Evolutionary conservation across 306 rosid species (phyloP).

Genomic region (Vigna trinervia): DNA sequence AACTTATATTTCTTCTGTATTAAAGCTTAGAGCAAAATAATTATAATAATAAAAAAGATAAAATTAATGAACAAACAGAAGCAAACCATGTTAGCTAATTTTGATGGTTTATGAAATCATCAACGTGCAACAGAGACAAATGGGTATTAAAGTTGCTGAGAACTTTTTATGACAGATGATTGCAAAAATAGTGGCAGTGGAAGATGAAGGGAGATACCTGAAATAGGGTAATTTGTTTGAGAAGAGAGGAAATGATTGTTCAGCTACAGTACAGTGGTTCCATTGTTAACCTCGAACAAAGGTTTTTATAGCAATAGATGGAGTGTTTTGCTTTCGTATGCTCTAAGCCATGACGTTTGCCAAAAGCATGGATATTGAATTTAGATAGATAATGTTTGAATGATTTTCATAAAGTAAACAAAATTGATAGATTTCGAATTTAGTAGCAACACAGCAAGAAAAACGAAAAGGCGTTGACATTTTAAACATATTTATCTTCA

Average conservation of each 20-base stretch:
- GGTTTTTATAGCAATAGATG: slow-evolving; percentile 6
- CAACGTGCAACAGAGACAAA: background rate
- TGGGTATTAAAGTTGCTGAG: background rate
- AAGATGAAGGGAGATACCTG: slow-evolving; percentile 27
- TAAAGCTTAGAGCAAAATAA: background rate
- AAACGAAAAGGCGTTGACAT: background rate
- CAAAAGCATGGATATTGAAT: slow-evolving; percentile 1
- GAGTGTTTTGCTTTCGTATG: background rate
- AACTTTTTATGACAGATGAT: background rate
- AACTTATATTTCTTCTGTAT: background rate
- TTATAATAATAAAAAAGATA: background rate
- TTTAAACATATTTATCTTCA: background rate
- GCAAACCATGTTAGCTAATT: background rate
- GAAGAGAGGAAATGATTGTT: background rate
- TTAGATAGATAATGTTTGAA: background rate
- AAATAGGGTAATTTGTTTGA: background rate
- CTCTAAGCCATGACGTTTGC: slow-evolving; percentile 41
- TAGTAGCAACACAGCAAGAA: background rate
- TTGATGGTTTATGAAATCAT: background rate
- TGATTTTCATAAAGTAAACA: background rate
- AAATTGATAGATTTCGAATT: background rate
- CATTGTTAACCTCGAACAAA: slow-evolving; percentile 4
- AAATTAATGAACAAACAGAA: slow-evolving; percentile 12
- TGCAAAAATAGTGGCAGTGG: background rate
- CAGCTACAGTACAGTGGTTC: background rate